Conservation (phyloP, 2,329 filamentous ascomycete genomes). For the Zymoseptoria pseudotritici region DNA sequence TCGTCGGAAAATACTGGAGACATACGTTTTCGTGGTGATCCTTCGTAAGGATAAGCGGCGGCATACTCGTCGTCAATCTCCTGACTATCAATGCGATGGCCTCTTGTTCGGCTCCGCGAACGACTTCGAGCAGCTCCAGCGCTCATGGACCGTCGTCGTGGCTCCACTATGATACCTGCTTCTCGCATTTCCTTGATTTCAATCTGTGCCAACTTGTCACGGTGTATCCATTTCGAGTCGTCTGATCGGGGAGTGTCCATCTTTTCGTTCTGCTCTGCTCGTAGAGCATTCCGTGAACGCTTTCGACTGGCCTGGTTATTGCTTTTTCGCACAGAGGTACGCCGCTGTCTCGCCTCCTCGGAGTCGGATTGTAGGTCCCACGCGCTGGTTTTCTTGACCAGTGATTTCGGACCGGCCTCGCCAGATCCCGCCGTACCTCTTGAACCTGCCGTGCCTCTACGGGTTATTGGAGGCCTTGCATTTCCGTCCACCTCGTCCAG, state of each 20-base stretch:
- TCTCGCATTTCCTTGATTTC: conserved; percentile 75
- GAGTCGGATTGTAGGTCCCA: conserved; percentile 22
- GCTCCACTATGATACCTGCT: conserved; percentile 58
- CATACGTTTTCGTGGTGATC: conserved; percentile 17
- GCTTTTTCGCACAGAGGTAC: conserved; percentile 17
- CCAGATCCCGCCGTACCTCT: background rate
- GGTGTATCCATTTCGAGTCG: conserved; percentile 74
- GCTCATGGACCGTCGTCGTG: conserved; percentile 45
- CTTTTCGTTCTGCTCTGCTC: conserved; percentile 12
- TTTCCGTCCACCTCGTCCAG: conserved; percentile 18
- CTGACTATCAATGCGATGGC: conserved; percentile 16
- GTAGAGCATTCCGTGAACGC: conserved; percentile 21
- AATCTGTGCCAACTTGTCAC: conserved; percentile 75
- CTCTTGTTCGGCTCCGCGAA: conserved; percentile 10
- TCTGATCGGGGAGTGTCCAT: conserved; percentile 31
- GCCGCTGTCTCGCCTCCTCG: conserved; percentile 19
- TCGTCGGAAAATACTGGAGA: conserved; percentile 32
- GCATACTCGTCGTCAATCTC: conserved; percentile 19
- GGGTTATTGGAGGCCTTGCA: conserved; percentile 5
- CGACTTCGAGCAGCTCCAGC: conserved; percentile 27
- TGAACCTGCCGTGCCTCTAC: background rate
- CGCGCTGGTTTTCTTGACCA: conserved; percentile 11
- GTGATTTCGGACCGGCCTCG: background rate
- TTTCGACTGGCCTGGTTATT: conserved; percentile 20
- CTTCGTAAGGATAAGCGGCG: conserved; percentile 14